Percentiles rank a stretch among this genome's conserved stretches.
phyloP scores from a whole-genome alignment of 805 yeast genomes.

The Saccharomycopsis babjevae region DNA sequence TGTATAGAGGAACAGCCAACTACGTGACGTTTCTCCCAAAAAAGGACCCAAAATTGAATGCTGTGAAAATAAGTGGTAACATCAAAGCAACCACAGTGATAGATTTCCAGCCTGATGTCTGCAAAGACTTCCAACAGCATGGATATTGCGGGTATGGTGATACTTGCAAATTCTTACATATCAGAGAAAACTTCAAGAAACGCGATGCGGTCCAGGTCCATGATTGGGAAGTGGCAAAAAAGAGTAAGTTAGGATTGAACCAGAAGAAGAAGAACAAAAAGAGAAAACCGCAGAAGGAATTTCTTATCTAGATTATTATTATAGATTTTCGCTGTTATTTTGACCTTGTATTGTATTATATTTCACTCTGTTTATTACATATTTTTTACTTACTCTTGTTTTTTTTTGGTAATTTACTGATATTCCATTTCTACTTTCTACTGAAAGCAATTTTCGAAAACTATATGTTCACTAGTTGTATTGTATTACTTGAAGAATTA shows the following conservation, averaged over 20 bases:
- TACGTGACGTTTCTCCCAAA: constrained; percentile 22
- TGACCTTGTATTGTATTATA: not conserved
- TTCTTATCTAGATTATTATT: not conserved
- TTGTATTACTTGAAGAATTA: no score
- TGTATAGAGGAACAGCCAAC: constrained; percentile 24
- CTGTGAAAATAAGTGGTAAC: constrained; percentile 33
- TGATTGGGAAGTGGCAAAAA: not conserved
- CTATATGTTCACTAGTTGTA: no score
- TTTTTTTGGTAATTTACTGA: no score
- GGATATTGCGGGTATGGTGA: constrained; percentile 98
- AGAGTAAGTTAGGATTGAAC: not conserved
- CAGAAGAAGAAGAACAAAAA: not conserved
- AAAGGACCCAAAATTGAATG: constrained; percentile 25
- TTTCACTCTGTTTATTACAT: not conserved
- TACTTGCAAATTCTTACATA: constrained; percentile 87
- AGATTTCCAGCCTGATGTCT: constrained; percentile 89
- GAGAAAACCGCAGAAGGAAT: not conserved
- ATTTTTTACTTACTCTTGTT: no score
- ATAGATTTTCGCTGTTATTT: not conserved
- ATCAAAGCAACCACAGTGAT: constrained; percentile 58
- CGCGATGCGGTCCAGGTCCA: not conserved
- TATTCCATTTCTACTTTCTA: no score
- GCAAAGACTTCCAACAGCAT: constrained; percentile 82
- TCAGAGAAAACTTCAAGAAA: constrained; percentile 73
- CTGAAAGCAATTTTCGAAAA: no score